Conservation (phyloP, 2,329 filamentous ascomycete genomes). For the Paecilomyces sp. region DNA sequence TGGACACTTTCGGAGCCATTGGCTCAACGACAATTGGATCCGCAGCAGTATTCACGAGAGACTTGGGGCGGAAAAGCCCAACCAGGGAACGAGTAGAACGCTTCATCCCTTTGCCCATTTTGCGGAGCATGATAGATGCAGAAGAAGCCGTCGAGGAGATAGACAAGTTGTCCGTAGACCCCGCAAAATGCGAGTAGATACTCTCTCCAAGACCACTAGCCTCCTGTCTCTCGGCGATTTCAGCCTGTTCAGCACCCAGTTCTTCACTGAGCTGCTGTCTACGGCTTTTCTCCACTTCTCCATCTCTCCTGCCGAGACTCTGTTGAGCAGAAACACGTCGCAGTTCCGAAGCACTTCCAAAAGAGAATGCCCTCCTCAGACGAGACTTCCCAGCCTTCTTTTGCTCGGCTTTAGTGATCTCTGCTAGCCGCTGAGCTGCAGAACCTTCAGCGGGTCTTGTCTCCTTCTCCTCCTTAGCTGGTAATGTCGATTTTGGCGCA, state of each 20-base stretch:
- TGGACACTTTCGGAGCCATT: slow-evolving; percentile 79
- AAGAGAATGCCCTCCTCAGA: slow-evolving; percentile 86
- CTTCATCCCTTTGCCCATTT: slow-evolving; percentile 99
- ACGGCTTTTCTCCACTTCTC: slow-evolving; percentile 51
- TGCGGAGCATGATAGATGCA: slow-evolving; percentile 59
- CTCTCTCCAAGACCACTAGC: slow-evolving; percentile 83
- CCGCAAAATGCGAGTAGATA: slow-evolving; percentile 80
- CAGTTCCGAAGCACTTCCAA: slow-evolving; percentile 89
- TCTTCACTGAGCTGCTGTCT: slow-evolving; percentile 60
- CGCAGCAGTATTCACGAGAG: slow-evolving; percentile 67
- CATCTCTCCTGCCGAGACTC: slow-evolving; percentile 36
- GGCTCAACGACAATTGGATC: slow-evolving; percentile 60
- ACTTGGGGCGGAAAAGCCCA: slow-evolving; percentile 91
- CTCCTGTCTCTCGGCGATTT: slow-evolving; percentile 88
- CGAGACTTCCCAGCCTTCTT: slow-evolving; percentile 78
- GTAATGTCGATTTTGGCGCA: slow-evolving; percentile 31
- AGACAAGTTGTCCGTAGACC: slow-evolving; percentile 84
- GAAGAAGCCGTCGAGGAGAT: slow-evolving; percentile 44
- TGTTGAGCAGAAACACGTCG: slow-evolving; percentile 65
- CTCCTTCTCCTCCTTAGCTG: slow-evolving; percentile 24
- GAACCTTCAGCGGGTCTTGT: slow-evolving; percentile 48
- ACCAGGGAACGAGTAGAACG: slow-evolving; percentile 85
- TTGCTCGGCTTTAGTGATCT: slow-evolving; percentile 74
- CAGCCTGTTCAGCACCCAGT: slow-evolving; percentile 79
- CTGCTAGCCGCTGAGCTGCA: slow-evolving; percentile 75